A percentile compares a stretch with the other conserved stretches of the same genome.
phyloP scores from a whole-genome alignment of 805 yeast genomes.

The Saccharomycopsis sp. region DNA sequence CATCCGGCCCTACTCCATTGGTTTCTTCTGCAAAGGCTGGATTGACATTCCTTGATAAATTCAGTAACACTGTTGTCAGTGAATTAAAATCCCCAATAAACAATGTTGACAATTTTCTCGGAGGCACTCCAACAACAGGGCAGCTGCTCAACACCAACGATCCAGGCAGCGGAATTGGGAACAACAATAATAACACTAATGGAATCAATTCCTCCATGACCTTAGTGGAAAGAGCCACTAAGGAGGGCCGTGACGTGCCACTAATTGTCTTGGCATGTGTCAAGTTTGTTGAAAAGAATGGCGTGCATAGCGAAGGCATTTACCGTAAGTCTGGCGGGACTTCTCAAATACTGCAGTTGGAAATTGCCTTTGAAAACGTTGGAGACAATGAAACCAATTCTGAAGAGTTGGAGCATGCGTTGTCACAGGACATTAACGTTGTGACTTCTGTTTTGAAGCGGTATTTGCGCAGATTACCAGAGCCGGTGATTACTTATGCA shows the following conservation, averaged over 20 bases:
- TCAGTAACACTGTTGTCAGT: not conserved
- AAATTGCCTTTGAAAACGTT: slow-evolving; percentile 28
- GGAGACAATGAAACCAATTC: slow-evolving; percentile 25
- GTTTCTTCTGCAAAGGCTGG: slow-evolving; percentile 5
- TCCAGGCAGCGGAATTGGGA: not conserved
- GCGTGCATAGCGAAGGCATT: slow-evolving; percentile 74
- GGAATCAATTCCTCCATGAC: slow-evolving; percentile 31
- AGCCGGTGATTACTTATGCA: slow-evolving; percentile 70
- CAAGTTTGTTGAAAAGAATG: slow-evolving; percentile 67
- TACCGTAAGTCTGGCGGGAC: slow-evolving; percentile 85
- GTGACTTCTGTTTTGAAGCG: slow-evolving; percentile 81
- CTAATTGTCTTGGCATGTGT: slow-evolving; percentile 62
- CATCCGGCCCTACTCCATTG: slow-evolving; percentile 2
- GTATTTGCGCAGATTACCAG: slow-evolving; percentile 74
- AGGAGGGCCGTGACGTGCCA: slow-evolving; percentile 61
- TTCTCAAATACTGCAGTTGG: slow-evolving; percentile 42
- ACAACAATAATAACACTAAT: slow-evolving; percentile 30
- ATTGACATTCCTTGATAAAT: slow-evolving; percentile 17
- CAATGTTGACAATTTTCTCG: slow-evolving; percentile 5
- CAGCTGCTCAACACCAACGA: not conserved
- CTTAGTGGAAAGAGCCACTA: slow-evolving; percentile 51
- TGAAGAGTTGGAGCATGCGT: slow-evolving; percentile 33
- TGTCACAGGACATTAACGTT: slow-evolving; percentile 60
- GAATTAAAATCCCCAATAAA: not conserved
- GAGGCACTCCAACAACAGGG: slow-evolving; percentile 24